These are phyloP conservation scores for Scleromitrula shiraiana DNA, from an alignment of 2,329 filamentous ascomycete species.

Conservation along the genomic window DNA sequence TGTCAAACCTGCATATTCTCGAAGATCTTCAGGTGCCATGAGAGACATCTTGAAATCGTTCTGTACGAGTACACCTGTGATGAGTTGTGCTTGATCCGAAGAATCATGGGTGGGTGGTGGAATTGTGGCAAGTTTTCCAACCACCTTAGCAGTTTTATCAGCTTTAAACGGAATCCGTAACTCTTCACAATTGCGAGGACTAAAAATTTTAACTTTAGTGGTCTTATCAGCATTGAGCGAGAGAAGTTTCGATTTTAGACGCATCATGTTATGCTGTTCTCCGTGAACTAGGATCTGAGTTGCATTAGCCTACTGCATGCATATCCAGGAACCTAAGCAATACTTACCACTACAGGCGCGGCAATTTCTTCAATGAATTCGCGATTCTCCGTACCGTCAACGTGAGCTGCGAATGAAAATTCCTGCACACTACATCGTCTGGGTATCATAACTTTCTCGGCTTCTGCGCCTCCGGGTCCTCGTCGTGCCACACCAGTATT, in stretches of 20 bases:
- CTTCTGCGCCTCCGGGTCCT: slow-evolving; percentile 51
- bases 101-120: slow-evolving; percentile 43
- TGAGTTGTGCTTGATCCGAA: slow-evolving; percentile 47
- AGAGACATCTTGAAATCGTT: slow-evolving; percentile 96
- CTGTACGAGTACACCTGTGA: slow-evolving; percentile 88
- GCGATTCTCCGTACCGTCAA: slow-evolving; percentile 90
- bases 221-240: slow-evolving; percentile 81
- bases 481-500: slow-evolving; percentile 55
- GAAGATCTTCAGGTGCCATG: slow-evolving; percentile 92
- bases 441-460: slow-evolving; percentile 87
- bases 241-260: slow-evolving; percentile 86
- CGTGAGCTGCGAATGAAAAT: slow-evolving; percentile 91
- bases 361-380: slow-evolving; percentile 94
- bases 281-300: slow-evolving; percentile 86
- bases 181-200: slow-evolving; percentile 90
- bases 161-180: slow-evolving; percentile 90
- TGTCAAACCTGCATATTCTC: slow-evolving; percentile 93
- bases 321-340: neutral
- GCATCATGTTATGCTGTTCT: slow-evolving; percentile 97
- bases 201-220: slow-evolving; percentile 80
- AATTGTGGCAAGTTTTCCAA: slow-evolving; percentile 82
- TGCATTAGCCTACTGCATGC: slow-evolving; percentile 16
- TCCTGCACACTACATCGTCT: slow-evolving; percentile 89
- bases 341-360: slow-evolving; percentile 82
- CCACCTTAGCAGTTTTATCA: slow-evolving; percentile 93